Percentiles rank a stretch among this genome's conserved stretches.
Evolutionary conservation across 306 rosid genomes (phyloP).

Genomic region (Lotus japonicus): DNA sequence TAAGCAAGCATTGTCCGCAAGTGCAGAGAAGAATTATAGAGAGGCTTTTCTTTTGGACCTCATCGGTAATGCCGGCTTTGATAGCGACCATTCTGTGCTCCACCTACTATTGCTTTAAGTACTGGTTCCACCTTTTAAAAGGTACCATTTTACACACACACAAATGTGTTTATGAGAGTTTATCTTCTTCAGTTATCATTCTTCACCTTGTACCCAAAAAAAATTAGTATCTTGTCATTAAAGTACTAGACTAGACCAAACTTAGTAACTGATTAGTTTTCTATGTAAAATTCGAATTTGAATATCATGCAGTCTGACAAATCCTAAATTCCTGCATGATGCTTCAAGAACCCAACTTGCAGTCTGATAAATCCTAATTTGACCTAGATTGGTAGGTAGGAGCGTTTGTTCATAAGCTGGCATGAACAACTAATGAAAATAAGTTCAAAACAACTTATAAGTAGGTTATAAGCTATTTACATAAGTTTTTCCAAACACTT

Average conservation of each 20-base stretch:
- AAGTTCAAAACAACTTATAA: too few relatives aligned
- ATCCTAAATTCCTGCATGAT: too few relatives aligned
- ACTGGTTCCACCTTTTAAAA: background rate
- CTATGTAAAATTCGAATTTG: background rate
- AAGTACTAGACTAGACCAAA: constrained; percentile 9
- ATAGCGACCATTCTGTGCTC: constrained; percentile 31
- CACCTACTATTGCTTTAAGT: constrained; percentile 16
- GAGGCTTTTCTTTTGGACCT: constrained; percentile 18
- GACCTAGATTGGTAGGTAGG: too few relatives aligned
- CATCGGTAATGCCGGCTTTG: constrained; percentile 31
- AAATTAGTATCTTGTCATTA: background rate
- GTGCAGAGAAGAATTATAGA: constrained; percentile 7
- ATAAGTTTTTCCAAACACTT: too few relatives aligned
- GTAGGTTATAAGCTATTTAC: too few relatives aligned
- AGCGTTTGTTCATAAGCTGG: too few relatives aligned
- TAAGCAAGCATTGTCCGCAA: constrained; percentile 21
- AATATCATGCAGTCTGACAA: background rate
- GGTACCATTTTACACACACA: background rate
- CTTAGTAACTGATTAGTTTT: background rate
- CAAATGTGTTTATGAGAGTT: background rate
- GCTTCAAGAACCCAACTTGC: too few relatives aligned
- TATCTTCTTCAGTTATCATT: background rate
- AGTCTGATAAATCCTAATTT: too few relatives aligned
- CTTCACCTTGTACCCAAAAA: background rate
- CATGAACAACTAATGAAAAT: too few relatives aligned